Evolutionary conservation across 805 yeast species (phyloP).

Genomic region (Candida morakotiae): DNA sequence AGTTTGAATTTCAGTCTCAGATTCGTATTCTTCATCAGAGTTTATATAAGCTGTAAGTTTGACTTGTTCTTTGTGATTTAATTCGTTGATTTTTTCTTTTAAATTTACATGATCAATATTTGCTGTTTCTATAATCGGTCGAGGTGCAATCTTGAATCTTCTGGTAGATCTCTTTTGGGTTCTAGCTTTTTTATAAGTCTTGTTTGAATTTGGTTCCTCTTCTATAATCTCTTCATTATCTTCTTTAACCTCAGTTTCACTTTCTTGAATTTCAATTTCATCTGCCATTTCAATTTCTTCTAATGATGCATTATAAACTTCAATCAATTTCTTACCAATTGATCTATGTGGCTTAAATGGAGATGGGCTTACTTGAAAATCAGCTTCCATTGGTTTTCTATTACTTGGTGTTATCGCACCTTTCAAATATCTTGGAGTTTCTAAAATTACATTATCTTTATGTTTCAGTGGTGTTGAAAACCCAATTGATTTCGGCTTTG

Average conservation of each 20-base stretch:
- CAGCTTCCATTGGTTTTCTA: neutral
- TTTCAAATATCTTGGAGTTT: constrained; percentile 9
- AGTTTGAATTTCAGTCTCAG: constrained; percentile 5
- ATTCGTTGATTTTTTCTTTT: constrained; percentile 35
- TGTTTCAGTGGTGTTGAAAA: constrained; percentile 5
- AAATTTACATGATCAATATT: constrained; percentile 34
- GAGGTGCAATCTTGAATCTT: constrained; percentile 40
- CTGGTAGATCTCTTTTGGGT: constrained; percentile 53
- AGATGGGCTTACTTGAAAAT: constrained; percentile 42
- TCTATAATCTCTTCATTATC: constrained; percentile 8
- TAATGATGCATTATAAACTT: constrained; percentile 43
- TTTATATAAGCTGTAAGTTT: constrained; percentile 20
- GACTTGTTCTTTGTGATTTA: constrained; percentile 23
- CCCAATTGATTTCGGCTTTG: constrained; percentile 5
- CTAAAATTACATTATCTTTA: neutral
- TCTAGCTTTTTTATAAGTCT: constrained; percentile 23
- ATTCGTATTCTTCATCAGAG: constrained; percentile 12
- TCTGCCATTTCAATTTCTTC: constrained; percentile 7
- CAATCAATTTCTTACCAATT: constrained; percentile 32
- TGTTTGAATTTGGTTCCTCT: constrained; percentile 10
- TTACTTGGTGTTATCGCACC: constrained; percentile 5
- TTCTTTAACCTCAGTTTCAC: constrained; percentile 8
- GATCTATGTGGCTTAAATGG: constrained; percentile 37
- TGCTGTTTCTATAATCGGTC: constrained; percentile 32
- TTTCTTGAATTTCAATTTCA: constrained; percentile 9